These are phyloP conservation scores for Pseudogymnoascus sp. DNA, from an alignment of 2,329 filamentous ascomycete genomes.

Conservation along the genomic window DNA sequence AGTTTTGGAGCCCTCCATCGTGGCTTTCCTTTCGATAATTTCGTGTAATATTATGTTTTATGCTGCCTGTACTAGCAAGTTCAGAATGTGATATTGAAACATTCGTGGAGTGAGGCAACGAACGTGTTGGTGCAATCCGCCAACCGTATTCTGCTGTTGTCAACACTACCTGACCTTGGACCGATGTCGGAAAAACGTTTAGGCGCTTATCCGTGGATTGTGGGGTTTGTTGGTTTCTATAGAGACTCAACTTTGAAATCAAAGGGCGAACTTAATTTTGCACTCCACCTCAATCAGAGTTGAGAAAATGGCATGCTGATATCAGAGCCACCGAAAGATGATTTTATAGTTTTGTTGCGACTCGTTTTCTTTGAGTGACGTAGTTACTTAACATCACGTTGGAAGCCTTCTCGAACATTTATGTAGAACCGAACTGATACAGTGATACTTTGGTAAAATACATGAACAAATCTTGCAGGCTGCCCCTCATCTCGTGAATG, in stretches of 20 bases:
- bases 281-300: not conserved
- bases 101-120: not conserved
- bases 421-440: not conserved
- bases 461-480: not conserved
- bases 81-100: not conserved
- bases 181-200: not conserved
- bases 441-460: not conserved
- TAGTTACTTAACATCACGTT: not conserved
- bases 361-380: not conserved
- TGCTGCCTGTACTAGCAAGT: not conserved
- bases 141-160: conserved; percentile 2
- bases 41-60: not conserved
- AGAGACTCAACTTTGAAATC: not conserved
- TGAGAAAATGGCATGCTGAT: not conserved
- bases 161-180: not conserved
- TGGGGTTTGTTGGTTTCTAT: not conserved
- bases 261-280: not conserved
- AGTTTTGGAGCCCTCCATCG: not conserved
- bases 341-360: not conserved
- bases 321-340: not conserved
- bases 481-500: not conserved
- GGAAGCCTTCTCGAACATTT: not conserved
- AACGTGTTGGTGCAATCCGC: conserved; percentile 3
- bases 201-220: not conserved
- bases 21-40: conserved; percentile 1